Base-by-base conservation (phyloP, 306 rosid species). In the Acacia acuminata region DNA sequence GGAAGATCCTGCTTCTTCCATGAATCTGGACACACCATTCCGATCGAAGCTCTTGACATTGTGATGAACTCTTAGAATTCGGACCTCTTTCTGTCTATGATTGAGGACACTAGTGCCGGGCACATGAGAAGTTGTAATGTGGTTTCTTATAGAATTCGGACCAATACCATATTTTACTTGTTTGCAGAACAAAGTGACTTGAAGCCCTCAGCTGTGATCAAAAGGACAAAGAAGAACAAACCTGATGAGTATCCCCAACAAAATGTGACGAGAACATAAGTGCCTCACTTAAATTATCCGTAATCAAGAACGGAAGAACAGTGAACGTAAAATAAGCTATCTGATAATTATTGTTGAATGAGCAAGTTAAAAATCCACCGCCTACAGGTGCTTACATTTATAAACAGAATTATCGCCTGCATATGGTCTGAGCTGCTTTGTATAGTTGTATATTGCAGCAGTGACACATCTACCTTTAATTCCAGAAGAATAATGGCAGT, bases 201-300 rank as follows among this genome's bases (percentile, higher is more conserved):
- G 12, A 78, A 81, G 84, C n/a, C 81, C 76, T 32, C 65, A 60
- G 74, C 75, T 34, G 38, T 36, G 53, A 3, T 47, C 15, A 73
- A 58, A 15, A 34, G 38, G 6, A 34, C 84, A 30, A 30, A 30
- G 32, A 30, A 86, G 86, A 84, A 81, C 91, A 82, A 78, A 95
- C 98, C 97, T 95, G 98, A 87, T 95, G 97, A 65, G 90, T 89
- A 88, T 95, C 99, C 79, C 98, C 99, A 75, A 95, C 81, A 85
- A 93, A 92, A 89, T 95, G 98, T 78, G 98, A 83, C 84, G 92
- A 87, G 88, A 95, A 93, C 89, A 95, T 82, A 56, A 95, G 99
- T 42, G 99, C 98, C 85, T 93, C 97, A 1, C 98, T 93, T 88
- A 93, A 85, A 82, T 95, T 95, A 84, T 95, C 98, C 93, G 96